Conservation (phyloP, 2,329 filamentous ascomycete species). For the Cladosporium sp. region DNA sequence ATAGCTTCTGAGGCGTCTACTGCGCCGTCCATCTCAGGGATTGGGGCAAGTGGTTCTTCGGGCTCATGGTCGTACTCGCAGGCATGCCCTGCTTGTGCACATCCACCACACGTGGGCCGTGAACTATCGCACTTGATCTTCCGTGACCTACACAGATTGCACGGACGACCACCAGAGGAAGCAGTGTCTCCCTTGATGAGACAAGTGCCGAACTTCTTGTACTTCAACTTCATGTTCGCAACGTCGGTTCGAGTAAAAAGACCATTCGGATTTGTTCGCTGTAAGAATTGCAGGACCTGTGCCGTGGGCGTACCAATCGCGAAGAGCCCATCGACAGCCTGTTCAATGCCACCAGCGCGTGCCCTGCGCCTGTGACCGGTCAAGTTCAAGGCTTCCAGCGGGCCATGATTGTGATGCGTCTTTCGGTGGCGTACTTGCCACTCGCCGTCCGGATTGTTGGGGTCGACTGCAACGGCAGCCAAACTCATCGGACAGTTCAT, state of each 20-base stretch:
- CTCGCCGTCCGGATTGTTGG: slow-evolving; percentile 26
- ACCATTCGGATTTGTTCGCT: slow-evolving; percentile 29
- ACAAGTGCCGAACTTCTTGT: slow-evolving; percentile 31
- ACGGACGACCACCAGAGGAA: slow-evolving; percentile 16
- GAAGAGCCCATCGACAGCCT: slow-evolving; percentile 30
- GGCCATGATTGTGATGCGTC: slow-evolving; percentile 31
- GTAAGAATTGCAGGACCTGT: slow-evolving; percentile 30
- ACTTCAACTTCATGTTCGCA: slow-evolving; percentile 34
- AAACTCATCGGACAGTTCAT: slow-evolving; percentile 32
- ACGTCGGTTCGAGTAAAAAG: slow-evolving; percentile 33
- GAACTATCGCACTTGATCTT: slow-evolving; percentile 27
- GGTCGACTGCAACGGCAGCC: slow-evolving; percentile 28
- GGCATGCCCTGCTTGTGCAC: slow-evolving; percentile 14
- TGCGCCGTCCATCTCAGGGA: neutral
- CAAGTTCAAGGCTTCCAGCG: slow-evolving; percentile 25
- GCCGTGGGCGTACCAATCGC: slow-evolving; percentile 28
- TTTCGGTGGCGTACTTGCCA: slow-evolving; percentile 32
- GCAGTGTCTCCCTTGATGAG: slow-evolving; percentile 15
- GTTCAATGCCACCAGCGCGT: slow-evolving; percentile 27
- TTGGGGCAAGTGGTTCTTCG: neutral
- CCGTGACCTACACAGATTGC: slow-evolving; percentile 25
- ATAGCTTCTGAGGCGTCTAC: neutral
- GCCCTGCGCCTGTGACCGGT: slow-evolving; percentile 30
- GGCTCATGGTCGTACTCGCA: slow-evolving; percentile 21
- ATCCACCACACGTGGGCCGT: slow-evolving; percentile 25